phyloP scores from a whole-genome alignment of 108 stramenopile genomes.

The Halocafeteria seosinensis region DNA sequence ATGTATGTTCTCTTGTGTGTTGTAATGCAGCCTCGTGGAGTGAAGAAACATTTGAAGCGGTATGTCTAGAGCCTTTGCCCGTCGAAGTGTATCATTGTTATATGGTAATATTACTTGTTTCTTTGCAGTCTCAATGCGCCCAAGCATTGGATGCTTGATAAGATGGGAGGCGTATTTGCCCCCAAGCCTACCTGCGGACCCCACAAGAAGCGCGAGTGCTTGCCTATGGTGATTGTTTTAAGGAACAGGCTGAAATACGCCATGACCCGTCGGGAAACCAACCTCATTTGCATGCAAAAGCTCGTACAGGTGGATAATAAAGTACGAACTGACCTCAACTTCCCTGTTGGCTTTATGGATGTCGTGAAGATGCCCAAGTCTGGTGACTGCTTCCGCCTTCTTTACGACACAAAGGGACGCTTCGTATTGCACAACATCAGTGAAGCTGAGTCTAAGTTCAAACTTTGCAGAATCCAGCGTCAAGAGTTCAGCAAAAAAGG shows the following conservation, averaged over 20 bases:
- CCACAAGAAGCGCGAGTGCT: slow-evolving; percentile 91
- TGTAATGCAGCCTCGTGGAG: too few species aligned
- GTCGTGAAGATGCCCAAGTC: slow-evolving; percentile 81
- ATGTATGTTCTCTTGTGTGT: too few species aligned
- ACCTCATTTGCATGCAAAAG: slow-evolving; percentile 97
- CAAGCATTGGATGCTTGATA: slow-evolving; percentile 92
- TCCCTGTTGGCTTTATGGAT: slow-evolving; percentile 98
- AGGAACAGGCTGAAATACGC: slow-evolving; percentile 99
- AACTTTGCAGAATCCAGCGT: slow-evolving; percentile 96
- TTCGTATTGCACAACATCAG: slow-evolving; percentile 79
- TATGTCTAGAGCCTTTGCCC: too few species aligned
- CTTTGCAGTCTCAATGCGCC: slow-evolving; percentile 98
- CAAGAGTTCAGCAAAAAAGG: slow-evolving; percentile 64
- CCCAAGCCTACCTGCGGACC: slow-evolving; percentile 81
- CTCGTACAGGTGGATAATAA: slow-evolving; percentile 50
- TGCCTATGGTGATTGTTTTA: slow-evolving; percentile 82
- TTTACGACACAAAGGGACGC: slow-evolving; percentile 96
- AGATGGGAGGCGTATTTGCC: slow-evolving; percentile 94
- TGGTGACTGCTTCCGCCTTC: slow-evolving; percentile 80
- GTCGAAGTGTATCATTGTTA: too few species aligned
- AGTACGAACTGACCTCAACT: slow-evolving; percentile 89
- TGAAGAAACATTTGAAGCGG: too few species aligned
- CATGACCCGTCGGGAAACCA: slow-evolving; percentile 84
- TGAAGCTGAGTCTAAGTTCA: slow-evolving; percentile 75
- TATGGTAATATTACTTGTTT: too few species aligned